A percentile compares a stretch with the other conserved stretches of the same genome.
Evolutionary conservation across 495 filamentous ascomycete species (phyloP).

Genomic region (Talaromyces wortmannii): DNA sequence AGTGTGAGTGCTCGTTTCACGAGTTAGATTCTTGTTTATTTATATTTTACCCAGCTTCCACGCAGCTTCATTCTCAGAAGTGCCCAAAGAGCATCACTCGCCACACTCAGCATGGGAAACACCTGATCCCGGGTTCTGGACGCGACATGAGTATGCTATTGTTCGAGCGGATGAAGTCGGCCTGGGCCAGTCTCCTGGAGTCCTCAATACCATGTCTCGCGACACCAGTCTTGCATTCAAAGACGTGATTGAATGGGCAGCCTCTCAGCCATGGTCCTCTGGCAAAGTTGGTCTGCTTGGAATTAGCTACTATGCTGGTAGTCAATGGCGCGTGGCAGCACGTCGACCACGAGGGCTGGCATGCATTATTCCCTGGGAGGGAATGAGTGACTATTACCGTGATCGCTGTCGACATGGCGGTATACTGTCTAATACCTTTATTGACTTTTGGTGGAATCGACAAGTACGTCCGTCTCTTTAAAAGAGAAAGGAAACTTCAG

Average conservation of each 20-base stretch:
- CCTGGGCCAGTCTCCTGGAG: constrained; percentile 48
- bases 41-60: constrained; percentile 6
- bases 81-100: constrained; percentile 11
- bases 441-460: constrained; percentile 59
- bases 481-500: background rate
- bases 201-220: constrained; percentile 52
- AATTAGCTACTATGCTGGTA: constrained; percentile 56
- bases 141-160: constrained; percentile 48
- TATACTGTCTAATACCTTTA: constrained; percentile 56
- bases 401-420: constrained; percentile 60
- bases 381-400: constrained; percentile 62
- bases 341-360: constrained; percentile 51
- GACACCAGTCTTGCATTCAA: constrained; percentile 52
- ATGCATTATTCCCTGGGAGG: constrained; percentile 60
- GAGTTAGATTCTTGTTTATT: background rate
- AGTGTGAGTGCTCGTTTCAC: background rate
- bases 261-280: constrained; percentile 51
- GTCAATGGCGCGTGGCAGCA: constrained; percentile 59
- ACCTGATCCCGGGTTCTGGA: constrained; percentile 56
- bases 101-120: constrained; percentile 57
- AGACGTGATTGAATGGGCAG: constrained; percentile 55
- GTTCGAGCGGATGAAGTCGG: constrained; percentile 55
- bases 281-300: constrained; percentile 57
- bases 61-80: constrained; percentile 22
- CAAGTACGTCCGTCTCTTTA: constrained; percentile 34